Percentiles rank a stretch among this genome's conserved stretches.
Evolutionary conservation across 371 early-diverging fungal species (phyloP).

Genomic region (Aphelidium insulamus): DNA sequence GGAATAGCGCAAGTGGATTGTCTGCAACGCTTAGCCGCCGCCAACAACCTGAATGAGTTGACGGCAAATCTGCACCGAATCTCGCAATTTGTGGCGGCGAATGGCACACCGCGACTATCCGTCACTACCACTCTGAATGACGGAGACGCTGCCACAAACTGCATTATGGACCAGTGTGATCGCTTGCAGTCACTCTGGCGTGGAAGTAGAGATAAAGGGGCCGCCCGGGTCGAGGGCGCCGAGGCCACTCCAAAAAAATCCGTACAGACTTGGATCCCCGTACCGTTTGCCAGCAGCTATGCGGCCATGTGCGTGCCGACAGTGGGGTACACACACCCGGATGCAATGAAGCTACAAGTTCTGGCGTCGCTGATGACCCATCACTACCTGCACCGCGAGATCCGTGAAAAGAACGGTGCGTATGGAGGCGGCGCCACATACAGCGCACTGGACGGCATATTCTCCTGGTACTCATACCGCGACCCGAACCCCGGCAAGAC

Average conservation of each 20-base stretch:
- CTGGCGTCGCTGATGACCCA: conserved; percentile 58
- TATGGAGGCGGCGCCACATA: conserved; percentile 78
- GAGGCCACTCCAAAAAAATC: conserved; percentile 4
- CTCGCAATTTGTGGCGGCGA: too few relatives aligned
- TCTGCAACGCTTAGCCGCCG: conserved; percentile 35
- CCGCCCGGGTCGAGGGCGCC: too few relatives aligned
- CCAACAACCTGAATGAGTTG: conserved; percentile 29
- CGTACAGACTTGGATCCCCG: conserved; percentile 19
- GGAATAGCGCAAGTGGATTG: conserved; percentile 67
- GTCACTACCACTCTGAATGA: too few relatives aligned
- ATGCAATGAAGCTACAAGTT: conserved; percentile 51
- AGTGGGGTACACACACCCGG: conserved; percentile 61
- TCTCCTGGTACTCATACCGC: conserved; percentile 78
- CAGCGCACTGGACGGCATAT: conserved; percentile 43
- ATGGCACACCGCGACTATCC: too few relatives aligned
- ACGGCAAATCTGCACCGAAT: conserved; percentile 36
- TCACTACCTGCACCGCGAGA: conserved; percentile 71
- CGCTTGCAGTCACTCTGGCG: too few relatives aligned
- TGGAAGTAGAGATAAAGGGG: too few relatives aligned
- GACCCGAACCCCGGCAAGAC: conserved; percentile 66
- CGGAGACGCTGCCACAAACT: too few relatives aligned
- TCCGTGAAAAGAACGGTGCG: conserved; percentile 89
- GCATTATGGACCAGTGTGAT: too few relatives aligned
- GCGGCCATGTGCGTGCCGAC: conserved; percentile 42
- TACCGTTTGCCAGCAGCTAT: conserved; percentile 73